Percentiles rank a stretch among this genome's conserved stretches.
Evolutionary conservation across 495 filamentous ascomycete genomes (phyloP).

Genomic region (Terfezia boudieri): DNA sequence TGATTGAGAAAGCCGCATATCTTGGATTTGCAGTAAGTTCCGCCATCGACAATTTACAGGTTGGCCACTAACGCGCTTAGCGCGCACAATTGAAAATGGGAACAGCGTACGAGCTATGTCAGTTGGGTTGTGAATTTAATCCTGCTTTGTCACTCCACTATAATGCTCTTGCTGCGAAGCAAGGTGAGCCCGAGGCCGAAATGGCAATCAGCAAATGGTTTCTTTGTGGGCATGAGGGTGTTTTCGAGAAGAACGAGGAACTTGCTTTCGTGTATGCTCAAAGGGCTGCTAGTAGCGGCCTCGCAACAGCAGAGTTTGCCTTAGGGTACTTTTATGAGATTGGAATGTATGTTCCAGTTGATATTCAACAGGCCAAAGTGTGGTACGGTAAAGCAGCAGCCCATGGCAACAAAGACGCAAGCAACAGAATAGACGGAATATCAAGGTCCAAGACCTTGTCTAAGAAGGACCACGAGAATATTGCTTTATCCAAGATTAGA

Average conservation of each 20-base stretch:
- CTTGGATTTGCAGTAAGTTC: slow-evolving; percentile 58
- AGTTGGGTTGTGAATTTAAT: slow-evolving; percentile 85
- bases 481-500: slow-evolving; percentile 75
- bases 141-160: slow-evolving; percentile 84
- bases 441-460: slow-evolving; percentile 68
- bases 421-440: slow-evolving; percentile 59
- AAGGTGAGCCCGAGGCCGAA: slow-evolving; percentile 72
- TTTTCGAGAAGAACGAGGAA: slow-evolving; percentile 88
- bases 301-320: slow-evolving; percentile 86
- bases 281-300: slow-evolving; percentile 52
- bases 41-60: too few species aligned
- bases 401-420: slow-evolving; percentile 81
- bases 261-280: slow-evolving; percentile 80
- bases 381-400: slow-evolving; percentile 86
- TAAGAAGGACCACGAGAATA: slow-evolving; percentile 75
- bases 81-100: slow-evolving; percentile 95
- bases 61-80: background rate
- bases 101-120: slow-evolving; percentile 79
- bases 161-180: slow-evolving; percentile 75
- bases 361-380: slow-evolving; percentile 57
- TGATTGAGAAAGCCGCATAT: slow-evolving; percentile 93
- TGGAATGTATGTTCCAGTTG: slow-evolving; percentile 61
- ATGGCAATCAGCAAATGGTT: slow-evolving; percentile 99
- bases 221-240: slow-evolving; percentile 72
- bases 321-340: slow-evolving; percentile 96